These are phyloP conservation scores for Coniochaeta ligniaria DNA, from an alignment of 2,329 filamentous ascomycete species.

Conservation along the genomic window DNA sequence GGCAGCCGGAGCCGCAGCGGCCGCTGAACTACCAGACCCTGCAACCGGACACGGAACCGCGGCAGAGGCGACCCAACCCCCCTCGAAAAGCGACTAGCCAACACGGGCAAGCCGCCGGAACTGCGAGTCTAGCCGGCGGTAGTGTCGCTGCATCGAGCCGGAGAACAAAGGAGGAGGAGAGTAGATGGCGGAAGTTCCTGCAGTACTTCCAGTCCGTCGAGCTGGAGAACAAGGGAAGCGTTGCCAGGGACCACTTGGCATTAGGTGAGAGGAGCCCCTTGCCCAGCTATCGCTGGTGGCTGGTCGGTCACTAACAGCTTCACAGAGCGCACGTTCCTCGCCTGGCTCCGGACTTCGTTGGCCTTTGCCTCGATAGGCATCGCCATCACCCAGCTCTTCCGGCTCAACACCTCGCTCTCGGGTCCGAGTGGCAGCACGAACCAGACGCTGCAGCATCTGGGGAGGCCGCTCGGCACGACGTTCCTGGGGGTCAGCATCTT, in stretches of 20 bases:
- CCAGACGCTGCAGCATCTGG: slow-evolving; percentile 51
- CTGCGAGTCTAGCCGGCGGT: background rate
- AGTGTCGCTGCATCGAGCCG: background rate
- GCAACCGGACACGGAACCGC: slow-evolving; percentile 1
- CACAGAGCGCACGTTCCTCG: slow-evolving; percentile 74
- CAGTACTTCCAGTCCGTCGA: slow-evolving; percentile 56
- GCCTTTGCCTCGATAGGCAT: slow-evolving; percentile 79
- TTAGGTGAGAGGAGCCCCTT: slow-evolving; percentile 47
- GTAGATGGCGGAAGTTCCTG: slow-evolving; percentile 45
- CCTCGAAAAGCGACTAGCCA: background rate
- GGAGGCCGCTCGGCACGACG: slow-evolving; percentile 67
- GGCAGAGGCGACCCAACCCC: background rate
- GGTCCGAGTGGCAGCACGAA: slow-evolving; percentile 20
- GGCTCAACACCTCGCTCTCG: slow-evolving; percentile 62
- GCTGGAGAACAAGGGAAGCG: slow-evolving; percentile 79
- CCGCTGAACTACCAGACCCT: slow-evolving; percentile 17
- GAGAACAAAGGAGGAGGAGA: slow-evolving; percentile 15
- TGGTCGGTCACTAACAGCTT: slow-evolving; percentile 1
- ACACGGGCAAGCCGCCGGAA: background rate
- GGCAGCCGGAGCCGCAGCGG: slow-evolving; percentile 10
- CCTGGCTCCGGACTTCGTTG: slow-evolving; percentile 76
- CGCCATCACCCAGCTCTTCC: slow-evolving; percentile 77
- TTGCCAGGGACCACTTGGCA: slow-evolving; percentile 75
- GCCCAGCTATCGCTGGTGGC: background rate
- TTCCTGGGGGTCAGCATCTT: slow-evolving; percentile 72